Percentiles rank a stretch among this genome's conserved stretches.
phyloP scores from a whole-genome alignment of 1,284 basidiomycete genomes.

The Malassezia pachydermatis region DNA sequence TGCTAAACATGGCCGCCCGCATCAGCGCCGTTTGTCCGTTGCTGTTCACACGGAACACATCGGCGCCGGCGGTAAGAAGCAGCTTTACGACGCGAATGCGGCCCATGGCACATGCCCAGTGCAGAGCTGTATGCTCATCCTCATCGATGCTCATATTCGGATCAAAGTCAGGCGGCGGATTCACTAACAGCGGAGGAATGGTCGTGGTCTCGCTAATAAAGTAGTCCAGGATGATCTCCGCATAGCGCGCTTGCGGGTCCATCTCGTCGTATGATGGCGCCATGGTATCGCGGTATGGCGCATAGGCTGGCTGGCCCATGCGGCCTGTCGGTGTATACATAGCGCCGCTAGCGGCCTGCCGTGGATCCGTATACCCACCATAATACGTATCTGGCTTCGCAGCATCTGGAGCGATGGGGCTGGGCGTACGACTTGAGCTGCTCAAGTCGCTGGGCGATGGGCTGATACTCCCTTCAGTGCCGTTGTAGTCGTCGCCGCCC shows the following conservation, averaged over 20 bases:
- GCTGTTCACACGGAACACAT: slow-evolving; percentile 94
- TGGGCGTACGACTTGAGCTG: slow-evolving; percentile 77
- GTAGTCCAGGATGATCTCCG: slow-evolving; percentile 93
- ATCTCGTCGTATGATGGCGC: slow-evolving; percentile 7
- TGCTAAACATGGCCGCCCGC: slow-evolving; percentile 99
- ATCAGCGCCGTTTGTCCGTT: slow-evolving; percentile 94
- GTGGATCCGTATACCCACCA: slow-evolving; percentile 8
- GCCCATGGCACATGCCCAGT: slow-evolving; percentile 99
- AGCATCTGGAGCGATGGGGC: slow-evolving; percentile 53
- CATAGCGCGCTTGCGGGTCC: slow-evolving; percentile 55
- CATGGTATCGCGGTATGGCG: slow-evolving; percentile 10
- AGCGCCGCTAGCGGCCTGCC: neutral
- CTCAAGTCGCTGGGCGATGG: slow-evolving; percentile 73
- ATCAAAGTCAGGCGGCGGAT: slow-evolving; percentile 83
- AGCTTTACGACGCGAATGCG: slow-evolving; percentile 92
- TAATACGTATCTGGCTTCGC: slow-evolving; percentile 1
- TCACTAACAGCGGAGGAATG: slow-evolving; percentile 75
- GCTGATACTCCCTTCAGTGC: slow-evolving; percentile 55
- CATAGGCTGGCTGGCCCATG: slow-evolving; percentile 5
- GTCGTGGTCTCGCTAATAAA: slow-evolving; percentile 96
- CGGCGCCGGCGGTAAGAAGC: slow-evolving; percentile 82
- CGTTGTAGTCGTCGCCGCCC: slow-evolving; percentile 52
- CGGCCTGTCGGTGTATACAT: slow-evolving; percentile 15
- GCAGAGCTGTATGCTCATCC: slow-evolving; percentile 90
- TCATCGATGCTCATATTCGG: slow-evolving; percentile 96